A percentile compares a stretch with the other conserved stretches of the same genome.
Evolutionary conservation across 2,329 filamentous ascomycete genomes (phyloP).

Genomic region (Elsinoe ampelina): DNA sequence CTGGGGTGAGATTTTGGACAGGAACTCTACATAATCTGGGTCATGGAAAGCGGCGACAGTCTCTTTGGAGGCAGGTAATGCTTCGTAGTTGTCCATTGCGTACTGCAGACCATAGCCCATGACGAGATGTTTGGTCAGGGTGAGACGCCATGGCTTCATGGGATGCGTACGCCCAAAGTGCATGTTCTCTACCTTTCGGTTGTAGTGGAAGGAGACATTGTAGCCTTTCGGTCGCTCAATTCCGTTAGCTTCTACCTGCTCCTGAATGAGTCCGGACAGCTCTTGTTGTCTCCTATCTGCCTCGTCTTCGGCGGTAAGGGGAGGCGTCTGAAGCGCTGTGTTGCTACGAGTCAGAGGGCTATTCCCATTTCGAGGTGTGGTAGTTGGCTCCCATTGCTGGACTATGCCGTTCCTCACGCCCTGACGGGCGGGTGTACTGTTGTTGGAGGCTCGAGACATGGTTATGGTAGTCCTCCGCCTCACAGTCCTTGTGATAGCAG

Average conservation of each 20-base stretch:
- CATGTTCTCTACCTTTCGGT: slow-evolving; percentile 87
- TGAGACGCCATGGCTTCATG: slow-evolving; percentile 98
- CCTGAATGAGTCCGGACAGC: slow-evolving; percentile 45
- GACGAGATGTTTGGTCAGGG: slow-evolving; percentile 88
- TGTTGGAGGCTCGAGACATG: slow-evolving; percentile 10
- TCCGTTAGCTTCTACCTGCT: slow-evolving; percentile 49
- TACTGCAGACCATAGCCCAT: slow-evolving; percentile 92
- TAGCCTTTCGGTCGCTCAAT: slow-evolving; percentile 76
- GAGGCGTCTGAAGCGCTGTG: slow-evolving; percentile 24
- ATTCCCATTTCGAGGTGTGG: slow-evolving; percentile 9
- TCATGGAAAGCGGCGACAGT: slow-evolving; percentile 84
- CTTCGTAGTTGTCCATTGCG: slow-evolving; percentile 89
- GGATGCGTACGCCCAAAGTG: slow-evolving; percentile 96
- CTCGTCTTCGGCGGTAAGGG: slow-evolving; percentile 43
- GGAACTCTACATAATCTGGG: slow-evolving; percentile 81
- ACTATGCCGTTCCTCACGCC: slow-evolving; percentile 17
- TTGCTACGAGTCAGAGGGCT: slow-evolving; percentile 14
- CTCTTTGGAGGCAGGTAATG: slow-evolving; percentile 74
- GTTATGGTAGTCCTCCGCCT: background rate
- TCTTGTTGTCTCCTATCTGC: slow-evolving; percentile 27
- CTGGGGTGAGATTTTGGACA: slow-evolving; percentile 38
- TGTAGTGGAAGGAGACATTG: slow-evolving; percentile 90
- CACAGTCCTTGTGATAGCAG: background rate
- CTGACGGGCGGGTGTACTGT: slow-evolving; percentile 15
- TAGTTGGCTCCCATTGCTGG: slow-evolving; percentile 16